Conservation (phyloP, 2,329 filamentous ascomycete species). For the Aureobasidium sp. region DNA sequence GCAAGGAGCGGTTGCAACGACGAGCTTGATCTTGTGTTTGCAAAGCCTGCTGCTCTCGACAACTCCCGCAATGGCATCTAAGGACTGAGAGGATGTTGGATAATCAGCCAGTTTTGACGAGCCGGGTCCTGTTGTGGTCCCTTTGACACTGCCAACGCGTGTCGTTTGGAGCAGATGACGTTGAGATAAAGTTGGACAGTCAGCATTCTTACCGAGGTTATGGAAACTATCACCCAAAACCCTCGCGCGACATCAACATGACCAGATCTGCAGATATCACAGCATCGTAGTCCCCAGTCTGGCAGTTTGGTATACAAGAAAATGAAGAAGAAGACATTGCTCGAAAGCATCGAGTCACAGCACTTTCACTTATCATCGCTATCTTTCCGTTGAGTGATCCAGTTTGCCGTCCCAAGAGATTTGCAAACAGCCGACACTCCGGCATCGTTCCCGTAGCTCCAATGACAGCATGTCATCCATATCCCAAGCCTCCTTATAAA, state of each 20-base stretch:
- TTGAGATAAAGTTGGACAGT: neutral
- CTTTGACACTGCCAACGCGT: neutral
- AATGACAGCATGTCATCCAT: neutral
- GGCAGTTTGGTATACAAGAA: no score
- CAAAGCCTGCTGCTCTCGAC: neutral
- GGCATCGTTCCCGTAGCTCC: neutral
- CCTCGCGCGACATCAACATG: neutral
- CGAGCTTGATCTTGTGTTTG: neutral
- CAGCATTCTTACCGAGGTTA: neutral
- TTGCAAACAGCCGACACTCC: slow-evolving; percentile 4
- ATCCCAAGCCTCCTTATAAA: neutral
- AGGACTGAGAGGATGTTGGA: neutral
- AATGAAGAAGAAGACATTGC: neutral
- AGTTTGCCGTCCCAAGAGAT: slow-evolving; percentile 2
- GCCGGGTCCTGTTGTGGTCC: neutral
- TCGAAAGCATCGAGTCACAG: slow-evolving; percentile 8
- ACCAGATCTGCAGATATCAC: no score
- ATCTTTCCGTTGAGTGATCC: neutral
- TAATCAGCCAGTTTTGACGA: neutral
- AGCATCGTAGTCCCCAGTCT: neutral
- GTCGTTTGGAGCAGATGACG: neutral
- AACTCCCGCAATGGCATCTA: neutral
- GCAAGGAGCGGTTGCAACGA: neutral
- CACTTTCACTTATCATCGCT: slow-evolving; percentile 1
- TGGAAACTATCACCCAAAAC: neutral